A percentile compares a stretch with the other conserved stretches of the same genome.
Evolutionary conservation across 177 flowering plant genomes (phyloP).

Genomic region (Telopea speciosissima): DNA sequence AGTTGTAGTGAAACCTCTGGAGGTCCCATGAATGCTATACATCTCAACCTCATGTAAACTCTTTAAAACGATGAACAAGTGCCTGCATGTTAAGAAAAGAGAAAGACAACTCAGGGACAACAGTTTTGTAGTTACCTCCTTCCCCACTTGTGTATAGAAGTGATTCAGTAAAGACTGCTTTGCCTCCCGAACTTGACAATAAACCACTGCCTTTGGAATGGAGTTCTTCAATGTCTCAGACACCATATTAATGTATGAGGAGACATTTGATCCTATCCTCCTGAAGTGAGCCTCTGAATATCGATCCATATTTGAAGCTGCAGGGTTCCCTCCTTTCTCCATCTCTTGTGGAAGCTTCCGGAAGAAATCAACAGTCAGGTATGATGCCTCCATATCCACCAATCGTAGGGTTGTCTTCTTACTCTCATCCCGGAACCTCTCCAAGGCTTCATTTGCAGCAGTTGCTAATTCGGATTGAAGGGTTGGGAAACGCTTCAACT

Average conservation of each 20-base stretch:
- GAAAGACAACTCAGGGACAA: not conserved
- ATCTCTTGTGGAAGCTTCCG: constrained; percentile 57
- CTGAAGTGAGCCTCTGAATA: constrained; percentile 59
- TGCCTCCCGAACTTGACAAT: constrained; percentile 79
- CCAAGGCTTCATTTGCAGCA: constrained; percentile 71
- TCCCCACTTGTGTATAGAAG: constrained; percentile 58
- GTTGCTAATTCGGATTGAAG: constrained; percentile 65
- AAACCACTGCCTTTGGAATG: constrained; percentile 72
- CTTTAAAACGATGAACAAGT: not conserved
- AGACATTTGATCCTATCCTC: constrained; percentile 62
- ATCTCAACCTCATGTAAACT: no score
- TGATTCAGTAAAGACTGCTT: constrained; percentile 48
- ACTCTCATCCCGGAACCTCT: constrained; percentile 80
- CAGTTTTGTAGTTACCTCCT: constrained; percentile 39
- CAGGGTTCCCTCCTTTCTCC: constrained; percentile 47
- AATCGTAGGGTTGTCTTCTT: constrained; percentile 64
- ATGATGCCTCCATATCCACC: constrained; percentile 93
- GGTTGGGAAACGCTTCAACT: constrained; percentile 78
- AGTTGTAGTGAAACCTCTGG: not conserved
- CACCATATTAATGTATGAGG: constrained; percentile 54
- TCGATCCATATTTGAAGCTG: constrained; percentile 41
- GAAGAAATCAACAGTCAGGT: constrained; percentile 87
- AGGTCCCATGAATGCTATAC: not conserved
- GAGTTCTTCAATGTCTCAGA: constrained; percentile 48
- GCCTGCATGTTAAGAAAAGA: not conserved